Conservation (phyloP, 2,329 filamentous ascomycete genomes). For the Trichoderma polysporum region DNA sequence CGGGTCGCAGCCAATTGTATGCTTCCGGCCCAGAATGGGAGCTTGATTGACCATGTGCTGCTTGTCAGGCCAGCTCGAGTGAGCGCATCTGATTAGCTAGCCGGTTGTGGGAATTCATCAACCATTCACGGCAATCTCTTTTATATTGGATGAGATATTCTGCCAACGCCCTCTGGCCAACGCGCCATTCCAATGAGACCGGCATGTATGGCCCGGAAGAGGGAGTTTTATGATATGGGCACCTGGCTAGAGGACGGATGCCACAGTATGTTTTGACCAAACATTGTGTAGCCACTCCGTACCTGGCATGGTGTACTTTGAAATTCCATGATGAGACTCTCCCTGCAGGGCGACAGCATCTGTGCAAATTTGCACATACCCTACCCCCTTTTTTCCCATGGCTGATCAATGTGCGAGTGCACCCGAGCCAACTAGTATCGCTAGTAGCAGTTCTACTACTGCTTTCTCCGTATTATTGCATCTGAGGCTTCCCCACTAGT, state of each 20-base stretch:
- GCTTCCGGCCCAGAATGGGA: constrained; percentile 17
- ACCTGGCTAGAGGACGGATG: background rate
- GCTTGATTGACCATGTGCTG: background rate
- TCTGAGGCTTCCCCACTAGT: constrained; percentile 22
- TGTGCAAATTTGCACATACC: background rate
- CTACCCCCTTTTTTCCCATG: background rate
- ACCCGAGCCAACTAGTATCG: constrained; percentile 1
- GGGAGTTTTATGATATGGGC: background rate
- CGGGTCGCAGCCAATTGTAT: constrained; percentile 17
- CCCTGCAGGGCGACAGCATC: constrained; percentile 12
- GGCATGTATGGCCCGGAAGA: background rate
- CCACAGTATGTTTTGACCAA: background rate
- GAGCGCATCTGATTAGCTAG: background rate
- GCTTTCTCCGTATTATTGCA: constrained; percentile 5
- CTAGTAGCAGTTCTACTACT: background rate
- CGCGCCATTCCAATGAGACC: background rate
- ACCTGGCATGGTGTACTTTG: background rate
- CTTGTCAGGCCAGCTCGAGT: background rate
- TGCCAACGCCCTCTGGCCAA: background rate
- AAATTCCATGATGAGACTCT: background rate
- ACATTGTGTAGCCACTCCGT: background rate
- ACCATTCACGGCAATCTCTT: background rate
- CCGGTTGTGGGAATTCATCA: constrained; percentile 15
- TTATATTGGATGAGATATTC: background rate
- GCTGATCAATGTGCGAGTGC: constrained; percentile 6